A percentile compares a stretch with the other conserved stretches of the same genome.
Conservation (phyloP, 345 rosid species). For the Eucalyptus globulus region DNA sequence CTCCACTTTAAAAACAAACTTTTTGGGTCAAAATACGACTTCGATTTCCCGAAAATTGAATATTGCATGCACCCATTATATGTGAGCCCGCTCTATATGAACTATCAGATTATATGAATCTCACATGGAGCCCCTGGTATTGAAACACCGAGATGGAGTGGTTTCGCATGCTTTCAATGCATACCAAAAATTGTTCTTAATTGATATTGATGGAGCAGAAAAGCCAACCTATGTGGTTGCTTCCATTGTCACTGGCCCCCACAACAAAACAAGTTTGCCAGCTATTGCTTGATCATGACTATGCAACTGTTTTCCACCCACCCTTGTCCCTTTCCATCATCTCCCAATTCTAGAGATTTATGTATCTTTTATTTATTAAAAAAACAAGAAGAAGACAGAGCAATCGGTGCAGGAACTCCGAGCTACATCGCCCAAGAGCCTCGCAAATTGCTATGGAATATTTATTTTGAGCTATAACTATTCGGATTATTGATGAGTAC, state of each 20-base stretch:
- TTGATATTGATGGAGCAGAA: background rate
- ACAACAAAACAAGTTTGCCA: background rate
- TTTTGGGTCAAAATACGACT: background rate
- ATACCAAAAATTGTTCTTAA: background rate
- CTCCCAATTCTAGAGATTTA: background rate
- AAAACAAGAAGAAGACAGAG: background rate
- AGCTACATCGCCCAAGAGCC: background rate
- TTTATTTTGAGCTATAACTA: background rate
- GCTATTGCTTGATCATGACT: background rate
- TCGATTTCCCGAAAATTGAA: background rate
- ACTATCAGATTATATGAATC: background rate
- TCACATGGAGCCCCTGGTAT: accelerated
- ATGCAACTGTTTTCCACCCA: background rate
- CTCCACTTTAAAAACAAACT: background rate
- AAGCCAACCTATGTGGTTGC: background rate
- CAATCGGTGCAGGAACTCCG: background rate
- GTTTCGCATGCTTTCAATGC: background rate
- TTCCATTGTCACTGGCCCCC: background rate
- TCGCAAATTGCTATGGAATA: background rate
- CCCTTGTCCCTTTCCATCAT: background rate
- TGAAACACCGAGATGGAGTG: background rate
- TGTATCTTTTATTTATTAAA: too few relatives aligned
- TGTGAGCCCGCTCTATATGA: background rate
- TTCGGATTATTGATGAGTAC: background rate
- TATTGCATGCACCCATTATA: background rate